These are phyloP conservation scores for Arthrobotrys sinensis DNA, from an alignment of 2,329 filamentous ascomycete genomes.

Conservation along the genomic window DNA sequence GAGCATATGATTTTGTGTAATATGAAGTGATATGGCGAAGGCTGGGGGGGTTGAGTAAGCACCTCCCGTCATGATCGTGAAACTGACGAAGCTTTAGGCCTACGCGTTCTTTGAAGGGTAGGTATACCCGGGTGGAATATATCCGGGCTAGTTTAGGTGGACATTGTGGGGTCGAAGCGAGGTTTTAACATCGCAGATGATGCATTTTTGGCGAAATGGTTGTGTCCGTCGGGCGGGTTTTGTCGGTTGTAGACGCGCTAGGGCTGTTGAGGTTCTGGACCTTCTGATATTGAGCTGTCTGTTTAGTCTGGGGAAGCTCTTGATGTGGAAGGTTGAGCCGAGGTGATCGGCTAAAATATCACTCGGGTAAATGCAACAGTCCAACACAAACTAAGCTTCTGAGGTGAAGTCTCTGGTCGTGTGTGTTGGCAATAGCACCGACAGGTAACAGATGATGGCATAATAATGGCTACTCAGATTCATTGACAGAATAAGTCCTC, in stretches of 20 bases:
- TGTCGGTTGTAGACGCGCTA: neutral
- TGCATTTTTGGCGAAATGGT: neutral
- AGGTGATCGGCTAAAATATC: neutral
- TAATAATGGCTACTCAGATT: no score
- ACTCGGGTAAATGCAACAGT: neutral
- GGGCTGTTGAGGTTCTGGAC: no score
- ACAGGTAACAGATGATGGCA: no score
- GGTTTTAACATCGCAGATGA: neutral
- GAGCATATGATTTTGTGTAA: no score
- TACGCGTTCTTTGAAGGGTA: neutral
- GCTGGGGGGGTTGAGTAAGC: neutral
- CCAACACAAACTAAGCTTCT: neutral
- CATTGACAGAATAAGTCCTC: no score
- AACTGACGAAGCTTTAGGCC: neutral
- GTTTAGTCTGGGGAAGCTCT: neutral
- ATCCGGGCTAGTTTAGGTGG: neutral
- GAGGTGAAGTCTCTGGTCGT: no score
- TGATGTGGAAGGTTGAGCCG: neutral
- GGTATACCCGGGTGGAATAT: neutral
- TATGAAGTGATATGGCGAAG: neutral
- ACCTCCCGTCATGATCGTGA: conserved; percentile 1
- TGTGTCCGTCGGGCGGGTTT: neutral
- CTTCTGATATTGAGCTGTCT: no score
- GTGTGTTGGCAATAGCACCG: no score
- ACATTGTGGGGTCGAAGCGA: neutral